Evolutionary conservation across 2,329 filamentous ascomycete genomes (phyloP).

Genomic region (Nemania sp.): DNA sequence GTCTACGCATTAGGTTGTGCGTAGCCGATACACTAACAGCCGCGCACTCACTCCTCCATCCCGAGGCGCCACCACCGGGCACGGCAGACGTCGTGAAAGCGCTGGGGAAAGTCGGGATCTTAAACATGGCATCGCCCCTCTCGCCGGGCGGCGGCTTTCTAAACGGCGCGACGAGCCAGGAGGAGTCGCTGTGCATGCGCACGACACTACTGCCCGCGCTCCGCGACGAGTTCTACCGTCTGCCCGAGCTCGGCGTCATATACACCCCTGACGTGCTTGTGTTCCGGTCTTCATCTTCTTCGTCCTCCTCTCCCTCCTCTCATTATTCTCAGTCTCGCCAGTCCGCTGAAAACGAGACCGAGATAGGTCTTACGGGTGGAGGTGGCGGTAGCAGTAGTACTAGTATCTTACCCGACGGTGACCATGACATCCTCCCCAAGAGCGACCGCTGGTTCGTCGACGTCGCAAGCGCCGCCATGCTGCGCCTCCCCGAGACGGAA

Average conservation of each 20-base stretch:
- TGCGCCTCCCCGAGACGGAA: constrained; percentile 67
- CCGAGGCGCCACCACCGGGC: background rate
- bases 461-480: constrained; percentile 68
- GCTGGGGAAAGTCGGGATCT: constrained; percentile 59
- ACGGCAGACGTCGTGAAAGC: too few relatives aligned
- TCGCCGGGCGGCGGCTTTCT: constrained; percentile 71
- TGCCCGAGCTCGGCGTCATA: constrained; percentile 68
- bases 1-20: constrained; percentile 59
- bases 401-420: background rate
- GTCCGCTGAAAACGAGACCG: constrained; percentile 43
- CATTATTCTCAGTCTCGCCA: constrained; percentile 24
- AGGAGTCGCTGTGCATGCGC: constrained; percentile 71
- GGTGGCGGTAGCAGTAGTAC: too few relatives aligned
- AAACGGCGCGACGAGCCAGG: constrained; percentile 69
- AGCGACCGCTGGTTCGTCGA: constrained; percentile 69
- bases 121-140: constrained; percentile 74
- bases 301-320: too few relatives aligned
- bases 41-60: constrained; percentile 55
- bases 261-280: constrained; percentile 71
- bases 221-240: constrained; percentile 67
- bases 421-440: constrained; percentile 54
- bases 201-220: constrained; percentile 71
- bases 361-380: background rate
- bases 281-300: too few relatives aligned
- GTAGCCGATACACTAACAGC: constrained; percentile 66